Conservation (phyloP, 371 early-diverging fungal genomes). For the Mycotypha africana region DNA sequence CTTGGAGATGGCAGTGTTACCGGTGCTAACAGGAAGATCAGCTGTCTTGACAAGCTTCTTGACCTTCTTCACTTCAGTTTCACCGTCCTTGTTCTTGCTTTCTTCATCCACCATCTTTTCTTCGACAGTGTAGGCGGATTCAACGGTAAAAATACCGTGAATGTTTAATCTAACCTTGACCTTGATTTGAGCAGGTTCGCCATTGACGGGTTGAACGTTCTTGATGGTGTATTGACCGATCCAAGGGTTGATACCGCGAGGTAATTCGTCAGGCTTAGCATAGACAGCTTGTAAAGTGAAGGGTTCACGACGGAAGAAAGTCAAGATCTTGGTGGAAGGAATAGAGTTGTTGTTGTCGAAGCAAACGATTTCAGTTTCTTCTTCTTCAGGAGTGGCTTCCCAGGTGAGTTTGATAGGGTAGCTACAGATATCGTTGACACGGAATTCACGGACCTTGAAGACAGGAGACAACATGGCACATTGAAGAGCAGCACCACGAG, state of each 20-base stretch:
- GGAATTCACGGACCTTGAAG: constrained; percentile 96
- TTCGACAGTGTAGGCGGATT: constrained; percentile 86
- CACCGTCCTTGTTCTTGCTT: constrained; percentile 52
- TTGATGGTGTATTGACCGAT: constrained; percentile 65
- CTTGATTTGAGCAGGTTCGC: constrained; percentile 73
- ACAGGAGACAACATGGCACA: constrained; percentile 97
- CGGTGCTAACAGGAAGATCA: constrained; percentile 71
- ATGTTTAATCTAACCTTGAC: constrained; percentile 89
- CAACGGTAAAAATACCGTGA: constrained; percentile 79
- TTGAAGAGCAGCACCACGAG: constrained; percentile 94
- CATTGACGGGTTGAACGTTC: constrained; percentile 44
- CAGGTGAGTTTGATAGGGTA: constrained; percentile 63
- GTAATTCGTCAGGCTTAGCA: constrained; percentile 67
- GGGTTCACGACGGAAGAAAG: constrained; percentile 72
- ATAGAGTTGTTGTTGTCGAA: constrained; percentile 68
- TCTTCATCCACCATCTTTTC: constrained; percentile 76
- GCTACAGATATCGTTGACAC: constrained; percentile 82
- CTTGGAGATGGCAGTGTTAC: constrained; percentile 53
- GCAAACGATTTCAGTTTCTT: constrained; percentile 68
- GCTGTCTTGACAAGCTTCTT: constrained; percentile 90
- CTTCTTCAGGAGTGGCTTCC: constrained; percentile 66
- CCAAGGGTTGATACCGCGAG: constrained; percentile 67
- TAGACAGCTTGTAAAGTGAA: constrained; percentile 79
- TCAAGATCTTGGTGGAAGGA: constrained; percentile 84
- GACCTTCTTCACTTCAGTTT: constrained; percentile 61